Conservation (phyloP, 805 yeast species). For the Debaryomyces hansenii region DNA sequence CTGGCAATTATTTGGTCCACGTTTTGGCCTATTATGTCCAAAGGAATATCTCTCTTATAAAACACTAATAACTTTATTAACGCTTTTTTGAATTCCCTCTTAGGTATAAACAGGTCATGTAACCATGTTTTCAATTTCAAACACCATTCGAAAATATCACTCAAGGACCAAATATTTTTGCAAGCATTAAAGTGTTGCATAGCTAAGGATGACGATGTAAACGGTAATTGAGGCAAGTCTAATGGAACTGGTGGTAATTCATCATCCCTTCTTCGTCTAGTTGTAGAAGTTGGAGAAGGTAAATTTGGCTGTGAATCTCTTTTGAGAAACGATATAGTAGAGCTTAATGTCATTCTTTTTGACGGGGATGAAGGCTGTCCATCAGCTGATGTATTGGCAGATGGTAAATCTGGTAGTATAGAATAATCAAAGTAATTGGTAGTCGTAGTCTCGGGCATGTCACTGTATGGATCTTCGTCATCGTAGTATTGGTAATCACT, state of each 20-base stretch:
- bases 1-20: conserved; percentile 49
- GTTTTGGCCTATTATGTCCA: conserved; percentile 50
- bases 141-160: conserved; percentile 56
- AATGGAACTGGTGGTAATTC: conserved; percentile 46
- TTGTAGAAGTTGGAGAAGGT: conserved; percentile 4
- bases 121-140: conserved; percentile 52
- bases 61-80: conserved; percentile 52
- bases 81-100: conserved; percentile 52
- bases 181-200: conserved; percentile 52
- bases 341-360: conserved; percentile 18
- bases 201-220: conserved; percentile 48
- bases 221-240: conserved; percentile 57
- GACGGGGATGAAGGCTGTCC: conserved; percentile 12
- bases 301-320: conserved; percentile 8
- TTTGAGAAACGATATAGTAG: conserved; percentile 38
- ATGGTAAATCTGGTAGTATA: conserved; percentile 33
- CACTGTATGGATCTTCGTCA: conserved; percentile 1
- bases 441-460: conserved; percentile 18
- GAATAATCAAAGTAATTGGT: conserved; percentile 33
- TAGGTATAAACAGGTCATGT: conserved; percentile 49
- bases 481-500: conserved; percentile 4
- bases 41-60: conserved; percentile 49
- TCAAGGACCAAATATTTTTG: conserved; percentile 45
- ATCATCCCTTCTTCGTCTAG: conserved; percentile 16
- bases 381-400: conserved; percentile 5